Percentiles rank a stretch among this genome's conserved stretches.
phyloP scores from a whole-genome alignment of 2,329 filamentous ascomycete genomes.

The Venturia aucupariae region DNA sequence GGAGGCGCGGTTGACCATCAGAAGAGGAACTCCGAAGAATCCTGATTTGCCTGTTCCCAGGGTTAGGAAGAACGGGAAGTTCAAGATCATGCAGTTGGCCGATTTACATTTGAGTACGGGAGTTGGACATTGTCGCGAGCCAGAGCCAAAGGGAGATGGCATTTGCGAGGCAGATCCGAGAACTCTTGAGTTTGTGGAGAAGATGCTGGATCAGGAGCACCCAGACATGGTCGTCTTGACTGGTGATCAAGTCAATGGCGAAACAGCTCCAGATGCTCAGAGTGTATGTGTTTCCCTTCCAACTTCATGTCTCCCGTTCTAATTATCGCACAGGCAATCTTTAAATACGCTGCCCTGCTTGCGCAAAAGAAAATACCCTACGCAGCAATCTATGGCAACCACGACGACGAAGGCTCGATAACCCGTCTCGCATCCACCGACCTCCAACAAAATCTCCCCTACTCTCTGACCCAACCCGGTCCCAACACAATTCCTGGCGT shows the following conservation, averaged over 20 bases:
- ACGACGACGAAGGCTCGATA: slow-evolving; percentile 85
- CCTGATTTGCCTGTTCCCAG: slow-evolving; percentile 62
- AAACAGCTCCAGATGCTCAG: slow-evolving; percentile 82
- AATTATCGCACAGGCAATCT: slow-evolving; percentile 52
- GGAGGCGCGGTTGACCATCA: slow-evolving; percentile 67
- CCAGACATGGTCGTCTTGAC: slow-evolving; percentile 86
- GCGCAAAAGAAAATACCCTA: slow-evolving; percentile 85
- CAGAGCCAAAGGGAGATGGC: slow-evolving; percentile 65
- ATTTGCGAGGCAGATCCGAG: slow-evolving; percentile 86
- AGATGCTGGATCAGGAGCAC: slow-evolving; percentile 81
- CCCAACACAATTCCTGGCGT: slow-evolving; percentile 79
- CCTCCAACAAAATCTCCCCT: slow-evolving; percentile 77
- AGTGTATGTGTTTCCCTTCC: slow-evolving; percentile 46
- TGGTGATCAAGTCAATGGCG: slow-evolving; percentile 93
- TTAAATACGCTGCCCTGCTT: slow-evolving; percentile 81
- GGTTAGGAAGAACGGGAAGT: slow-evolving; percentile 80
- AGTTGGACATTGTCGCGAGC: slow-evolving; percentile 73
- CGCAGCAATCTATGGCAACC: slow-evolving; percentile 91
- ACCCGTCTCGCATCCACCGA: slow-evolving; percentile 72
- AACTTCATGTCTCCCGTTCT: background rate
- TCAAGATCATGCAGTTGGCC: slow-evolving; percentile 96
- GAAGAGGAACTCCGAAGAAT: slow-evolving; percentile 58
- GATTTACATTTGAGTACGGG: slow-evolving; percentile 92
- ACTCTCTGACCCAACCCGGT: slow-evolving; percentile 76
- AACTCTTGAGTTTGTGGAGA: slow-evolving; percentile 80